Percentiles rank a stretch among this genome's conserved stretches.
phyloP scores from a whole-genome alignment of 225 moss, liverwort and hornwort genomes.

The Anthoceros angustus region DNA sequence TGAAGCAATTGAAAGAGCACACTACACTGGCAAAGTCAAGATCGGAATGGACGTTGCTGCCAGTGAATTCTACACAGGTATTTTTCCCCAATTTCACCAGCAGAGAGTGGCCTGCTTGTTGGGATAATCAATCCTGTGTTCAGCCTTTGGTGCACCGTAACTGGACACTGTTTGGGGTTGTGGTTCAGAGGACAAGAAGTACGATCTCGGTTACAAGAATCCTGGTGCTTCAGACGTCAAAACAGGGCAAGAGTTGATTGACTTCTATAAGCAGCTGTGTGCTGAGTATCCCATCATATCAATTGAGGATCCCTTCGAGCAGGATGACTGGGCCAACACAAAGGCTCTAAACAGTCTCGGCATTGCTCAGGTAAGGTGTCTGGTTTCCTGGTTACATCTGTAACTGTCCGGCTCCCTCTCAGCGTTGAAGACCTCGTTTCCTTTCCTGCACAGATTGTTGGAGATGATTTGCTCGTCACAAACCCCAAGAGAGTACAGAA shows the following conservation, averaged over 20 bases:
- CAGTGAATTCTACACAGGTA: conserved; percentile 75
- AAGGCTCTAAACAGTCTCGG: conserved; percentile 61
- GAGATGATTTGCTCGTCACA: conserved; percentile 88
- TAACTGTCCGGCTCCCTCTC: not conserved
- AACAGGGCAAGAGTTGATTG: conserved; percentile 77
- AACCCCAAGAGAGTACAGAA: conserved; percentile 96
- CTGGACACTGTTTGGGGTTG: not conserved
- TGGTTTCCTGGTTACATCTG: not conserved
- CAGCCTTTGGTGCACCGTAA: not conserved
- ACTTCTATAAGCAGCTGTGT: conserved; percentile 57
- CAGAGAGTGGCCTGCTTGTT: not conserved
- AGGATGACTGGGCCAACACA: conserved; percentile 92
- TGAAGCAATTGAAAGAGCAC: conserved; percentile 92
- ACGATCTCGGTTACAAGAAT: conserved; percentile 81
- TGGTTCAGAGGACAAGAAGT: conserved; percentile 55
- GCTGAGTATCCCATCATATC: conserved; percentile 78
- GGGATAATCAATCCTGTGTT: not conserved
- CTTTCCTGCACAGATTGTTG: conserved; percentile 41
- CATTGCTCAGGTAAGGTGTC: conserved; percentile 57
- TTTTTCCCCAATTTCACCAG: not conserved
- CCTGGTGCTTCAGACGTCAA: conserved; percentile 63
- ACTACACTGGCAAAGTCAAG: conserved; percentile 78
- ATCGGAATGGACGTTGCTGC: conserved; percentile 99
- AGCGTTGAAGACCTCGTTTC: not conserved
- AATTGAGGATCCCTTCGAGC: conserved; percentile 93